Base-by-base conservation (phyloP, 306 rosid genomes). In the Malus asiatica region DNA sequence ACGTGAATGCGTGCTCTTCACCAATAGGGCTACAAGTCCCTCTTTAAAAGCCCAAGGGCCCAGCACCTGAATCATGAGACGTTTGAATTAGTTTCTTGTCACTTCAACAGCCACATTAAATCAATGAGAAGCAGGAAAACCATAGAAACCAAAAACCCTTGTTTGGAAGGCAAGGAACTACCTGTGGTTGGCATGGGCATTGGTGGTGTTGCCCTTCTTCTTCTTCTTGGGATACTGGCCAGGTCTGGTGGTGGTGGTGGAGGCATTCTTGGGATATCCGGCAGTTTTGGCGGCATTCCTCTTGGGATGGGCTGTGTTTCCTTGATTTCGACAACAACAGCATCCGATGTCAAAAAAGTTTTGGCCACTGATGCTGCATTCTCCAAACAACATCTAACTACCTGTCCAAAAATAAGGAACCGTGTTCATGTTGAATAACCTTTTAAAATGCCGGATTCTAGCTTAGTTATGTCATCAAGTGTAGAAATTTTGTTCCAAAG, bases 321-420 rank as follows among this genome's bases (percentile, higher is more conserved):
- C 86, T 72, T 79, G 11, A 81, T 79, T 68, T 94, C 96, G 40
- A 92, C 86, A 18, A 90, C 95, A 63, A 90, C 98, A 51, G 98
- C 98, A 51, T 89, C 87, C 13, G 97, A 92, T 57, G 93, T 86
- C 77, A 94, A 85, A 75, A 94, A 90, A 52, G 77, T 71, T 86
- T 94, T 94, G 51, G 97, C 89, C 55, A 94, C 98, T 2, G 97
- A 91, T 66, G 97, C 95, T 4, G 98, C 90, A 75, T 94, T 82
- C 89, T 94, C 97, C 84, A 94, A 82, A 76, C 98, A 94, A 78
- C 96, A 94, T 80, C 95, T 85, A 77, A 94, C 96, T 32, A 92
- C 97, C 97, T 90, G 95, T 63, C 77, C 30, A 75, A 75, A 52
- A 52, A 16, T 52, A 52, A 14, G n/a, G 58, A 38, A 38, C 20